Percentiles rank a stretch among this genome's conserved stretches.
Conservation (phyloP, 345 rosid species). For the Acer campestre region DNA sequence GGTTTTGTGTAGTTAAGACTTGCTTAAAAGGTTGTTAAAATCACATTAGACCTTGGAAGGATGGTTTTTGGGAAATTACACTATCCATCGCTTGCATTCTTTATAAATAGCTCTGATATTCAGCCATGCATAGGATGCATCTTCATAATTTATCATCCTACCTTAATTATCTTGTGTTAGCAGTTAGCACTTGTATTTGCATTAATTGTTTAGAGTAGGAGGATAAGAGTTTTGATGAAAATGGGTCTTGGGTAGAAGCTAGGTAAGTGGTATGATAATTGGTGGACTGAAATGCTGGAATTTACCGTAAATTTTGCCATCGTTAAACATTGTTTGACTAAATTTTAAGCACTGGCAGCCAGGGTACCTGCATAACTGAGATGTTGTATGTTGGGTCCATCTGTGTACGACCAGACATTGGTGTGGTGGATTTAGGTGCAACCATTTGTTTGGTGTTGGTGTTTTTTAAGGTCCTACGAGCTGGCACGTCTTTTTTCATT, state of each 20-base stretch:
- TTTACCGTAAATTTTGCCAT: background rate
- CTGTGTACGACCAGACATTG: background rate
- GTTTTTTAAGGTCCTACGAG: background rate
- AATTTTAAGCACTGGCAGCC: background rate
- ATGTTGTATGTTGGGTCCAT: background rate
- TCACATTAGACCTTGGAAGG: background rate
- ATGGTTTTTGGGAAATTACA: background rate
- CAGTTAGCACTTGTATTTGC: background rate
- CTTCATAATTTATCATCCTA: background rate
- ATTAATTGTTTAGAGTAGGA: background rate
- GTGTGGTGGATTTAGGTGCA: background rate
- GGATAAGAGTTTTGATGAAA: background rate
- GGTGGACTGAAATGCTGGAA: background rate
- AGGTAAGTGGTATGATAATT: background rate
- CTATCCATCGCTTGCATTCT: background rate
- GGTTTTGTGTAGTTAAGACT: background rate
- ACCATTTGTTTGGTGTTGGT: background rate
- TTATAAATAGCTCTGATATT: background rate
- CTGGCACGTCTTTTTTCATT: background rate
- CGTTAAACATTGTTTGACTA: background rate
- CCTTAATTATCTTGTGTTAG: background rate
- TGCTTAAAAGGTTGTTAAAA: background rate
- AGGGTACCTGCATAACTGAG: background rate
- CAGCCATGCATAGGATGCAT: background rate
- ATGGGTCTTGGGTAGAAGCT: background rate